Evolutionary conservation across 345 rosid species (phyloP), one percentile per base, ranked within the genome.

Genomic region (Dovyalis caffra): DNA sequence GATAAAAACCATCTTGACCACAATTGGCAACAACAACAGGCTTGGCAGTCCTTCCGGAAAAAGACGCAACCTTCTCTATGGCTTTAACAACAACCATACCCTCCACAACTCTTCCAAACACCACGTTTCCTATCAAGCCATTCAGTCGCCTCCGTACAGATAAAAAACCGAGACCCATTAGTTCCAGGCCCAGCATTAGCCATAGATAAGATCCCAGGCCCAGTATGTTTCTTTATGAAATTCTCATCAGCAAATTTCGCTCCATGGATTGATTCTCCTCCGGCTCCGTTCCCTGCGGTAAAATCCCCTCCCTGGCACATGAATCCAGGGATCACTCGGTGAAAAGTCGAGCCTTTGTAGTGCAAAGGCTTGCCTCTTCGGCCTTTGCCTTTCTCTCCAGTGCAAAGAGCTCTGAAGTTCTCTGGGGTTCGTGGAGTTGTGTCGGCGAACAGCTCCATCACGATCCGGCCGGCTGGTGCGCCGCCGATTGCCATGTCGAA

Each of bases 231-330:
- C 90, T 82, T 86, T 23, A 65, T 37, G 86, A 93, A 93, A 79
- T 91, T 84, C 89, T 93, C 98, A 28, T 93, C 97, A 0, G 82
- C 85, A 66, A 93, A 90, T 82, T 87, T 93, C 0, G 67, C 4
- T 1, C 97, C 95, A 66, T 93, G 91, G 82, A 93, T 91, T 0
- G 98, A 91, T 62, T 93, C 98, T 0, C 97, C 97, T 23, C 95
- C 94, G 7, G 90, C 89, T 3, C 97, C 98, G 70, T 93, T 89
- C 9, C 93, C 91, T 23, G 87, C 91, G 0, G 95, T 91, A 85
- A 90, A 91, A 28, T 91, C 98, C 1, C 97, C 97, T 4, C 98
- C 98, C 73, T 90, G 98, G 70, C 97, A 90, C 95, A 93, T 90
- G 86, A 93, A 93, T 0, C 83, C 80, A 0, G 95, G 93, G 79